phyloP scores from a whole-genome alignment of 768 basidiomycete genomes.

The Phaffia tasmanica region DNA sequence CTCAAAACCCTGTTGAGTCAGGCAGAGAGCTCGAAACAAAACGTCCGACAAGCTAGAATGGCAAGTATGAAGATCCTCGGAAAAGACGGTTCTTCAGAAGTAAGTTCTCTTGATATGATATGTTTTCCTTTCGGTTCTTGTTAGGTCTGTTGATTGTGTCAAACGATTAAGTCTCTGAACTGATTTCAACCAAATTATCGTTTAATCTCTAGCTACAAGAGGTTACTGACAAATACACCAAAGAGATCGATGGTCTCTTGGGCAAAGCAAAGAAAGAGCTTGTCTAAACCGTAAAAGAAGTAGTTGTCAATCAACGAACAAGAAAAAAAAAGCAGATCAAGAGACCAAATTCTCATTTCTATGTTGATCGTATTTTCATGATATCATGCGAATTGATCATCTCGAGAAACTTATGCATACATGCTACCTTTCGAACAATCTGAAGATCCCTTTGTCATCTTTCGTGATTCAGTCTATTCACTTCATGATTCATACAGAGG shows the following conservation, averaged over 20 bases:
- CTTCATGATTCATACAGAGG: too few relatives aligned
- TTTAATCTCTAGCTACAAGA: conserved; percentile 29
- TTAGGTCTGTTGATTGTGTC: too few relatives aligned
- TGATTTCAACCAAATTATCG: not conserved
- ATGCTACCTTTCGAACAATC: too few relatives aligned
- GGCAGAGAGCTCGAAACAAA: conserved; percentile 35
- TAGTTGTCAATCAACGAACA: conserved; percentile 27
- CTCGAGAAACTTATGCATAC: too few relatives aligned
- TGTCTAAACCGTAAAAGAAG: too few relatives aligned
- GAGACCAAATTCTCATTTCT: too few relatives aligned
- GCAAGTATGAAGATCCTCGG: conserved; percentile 35
- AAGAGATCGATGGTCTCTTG: conserved; percentile 33
- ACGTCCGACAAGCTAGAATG: conserved; percentile 33
- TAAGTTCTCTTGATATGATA: conserved; percentile 16
- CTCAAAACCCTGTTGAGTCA: conserved; percentile 28
- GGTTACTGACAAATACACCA: conserved; percentile 33
- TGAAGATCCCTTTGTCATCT: too few relatives aligned
- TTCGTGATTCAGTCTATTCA: too few relatives aligned
- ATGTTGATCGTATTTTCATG: too few relatives aligned
- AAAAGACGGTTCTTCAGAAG: conserved; percentile 30
- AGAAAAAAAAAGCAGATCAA: too few relatives aligned
- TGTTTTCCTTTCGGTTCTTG: not conserved
- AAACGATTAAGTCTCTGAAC: not conserved
- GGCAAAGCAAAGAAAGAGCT: conserved; percentile 37
- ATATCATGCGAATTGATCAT: too few relatives aligned